phyloP scores from a whole-genome alignment of 306 rosid genomes.

The Cicer cuneatum region DNA sequence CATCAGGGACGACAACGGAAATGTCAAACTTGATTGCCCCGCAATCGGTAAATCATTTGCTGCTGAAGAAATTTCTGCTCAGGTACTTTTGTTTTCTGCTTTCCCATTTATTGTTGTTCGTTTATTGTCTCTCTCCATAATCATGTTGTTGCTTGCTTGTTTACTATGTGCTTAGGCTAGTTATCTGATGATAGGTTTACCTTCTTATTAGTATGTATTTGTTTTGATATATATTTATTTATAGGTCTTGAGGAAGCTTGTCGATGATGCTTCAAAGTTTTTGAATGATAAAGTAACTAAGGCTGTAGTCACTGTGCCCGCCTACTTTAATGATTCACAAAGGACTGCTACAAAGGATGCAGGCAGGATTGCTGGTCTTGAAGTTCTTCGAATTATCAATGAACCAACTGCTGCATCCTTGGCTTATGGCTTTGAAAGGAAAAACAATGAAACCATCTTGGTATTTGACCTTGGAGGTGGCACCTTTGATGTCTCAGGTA shows the following conservation, averaged over 20 bases:
- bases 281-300: conserved; percentile 94
- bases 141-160: not conserved
- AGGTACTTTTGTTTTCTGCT: conserved; percentile 48
- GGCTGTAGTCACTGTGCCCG: conserved; percentile 98
- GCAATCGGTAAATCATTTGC: conserved; percentile 82
- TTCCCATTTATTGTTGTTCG: not conserved
- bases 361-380: conserved; percentile 97
- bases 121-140: not conserved
- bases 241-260: conserved; percentile 92
- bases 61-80: conserved; percentile 92
- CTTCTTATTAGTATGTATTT: no score
- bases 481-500: conserved; percentile 98
- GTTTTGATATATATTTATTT: not conserved
- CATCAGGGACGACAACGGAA: conserved; percentile 77
- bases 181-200: not conserved
- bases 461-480: conserved; percentile 99
- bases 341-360: conserved; percentile 99
- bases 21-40: conserved; percentile 89
- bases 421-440: conserved; percentile 95
- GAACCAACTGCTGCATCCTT: conserved; percentile 98
- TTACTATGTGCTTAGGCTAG: not conserved
- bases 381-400: conserved; percentile 91
- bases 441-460: conserved; percentile 91
- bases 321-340: conserved; percentile 98
- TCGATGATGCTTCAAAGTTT: conserved; percentile 96